Evolutionary conservation across 176 grass and related monocot genomes (phyloP), one percentile per base, ranked within the genome.

Genomic region (Triticum aestivum): DNA sequence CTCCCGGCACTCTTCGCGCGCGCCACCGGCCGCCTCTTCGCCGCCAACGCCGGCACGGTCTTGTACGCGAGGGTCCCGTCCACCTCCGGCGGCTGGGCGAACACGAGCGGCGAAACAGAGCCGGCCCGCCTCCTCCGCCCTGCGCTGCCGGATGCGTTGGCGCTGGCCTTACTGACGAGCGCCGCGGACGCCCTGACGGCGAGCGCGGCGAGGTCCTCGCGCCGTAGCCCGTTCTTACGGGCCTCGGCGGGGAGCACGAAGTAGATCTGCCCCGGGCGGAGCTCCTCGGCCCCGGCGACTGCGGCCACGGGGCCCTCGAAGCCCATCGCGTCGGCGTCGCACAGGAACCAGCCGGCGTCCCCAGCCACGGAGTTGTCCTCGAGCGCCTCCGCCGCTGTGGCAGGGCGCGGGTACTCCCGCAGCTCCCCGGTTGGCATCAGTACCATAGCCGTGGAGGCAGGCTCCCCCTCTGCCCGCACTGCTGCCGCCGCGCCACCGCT

Each of bases 301-400:
- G 87, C 87, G 2, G 47, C 5, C 3, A 93, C 85, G 35, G 87
- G 29, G 2, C 72, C 87, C 17, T 93, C 91, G 71, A 88, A 85
- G 0, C 89, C 87, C 89, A 98, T 88, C 44, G 45, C 14, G 87
- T 98, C 93, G 12, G 91, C 81, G 87, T 95, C 91, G 77, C 91
- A 98, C 2, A 98, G 72, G 85, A 95, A 81, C 82, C 77, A 91
- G 2, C 58, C 30, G 4, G 6, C 54, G 15, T 18, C 51, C 54
- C 6, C 3, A 59, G 54, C 54, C 0, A 67, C 35, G 11, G 76
- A 73, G 21, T 44, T 44, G 42, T 89, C 90, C 11, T 67, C 67
- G 5, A 95, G 89, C 6, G 81, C 89, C 34, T 37, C 49, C 9
- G 63, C 64, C 3, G 85, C 91, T 7, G 59, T 89, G 0, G 86